Conservation (phyloP, 495 filamentous ascomycete genomes). For the Niebla homalea region DNA sequence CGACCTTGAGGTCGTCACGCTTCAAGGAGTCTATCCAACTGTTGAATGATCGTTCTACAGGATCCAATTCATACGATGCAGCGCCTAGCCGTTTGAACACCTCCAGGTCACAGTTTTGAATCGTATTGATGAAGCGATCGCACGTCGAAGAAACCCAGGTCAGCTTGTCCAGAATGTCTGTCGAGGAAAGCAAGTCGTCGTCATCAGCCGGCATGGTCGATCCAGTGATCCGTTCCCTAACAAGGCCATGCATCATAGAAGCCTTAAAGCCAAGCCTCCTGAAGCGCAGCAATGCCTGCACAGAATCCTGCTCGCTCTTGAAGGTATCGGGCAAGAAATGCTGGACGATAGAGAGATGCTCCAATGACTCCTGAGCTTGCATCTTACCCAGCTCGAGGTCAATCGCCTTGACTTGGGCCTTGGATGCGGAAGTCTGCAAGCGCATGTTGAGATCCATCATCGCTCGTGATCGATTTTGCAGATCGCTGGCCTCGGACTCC, state of each 20-base stretch:
- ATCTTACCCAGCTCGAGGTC: constrained; percentile 79
- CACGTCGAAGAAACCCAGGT: constrained; percentile 73
- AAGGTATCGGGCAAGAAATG: constrained; percentile 85
- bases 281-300: constrained; percentile 74
- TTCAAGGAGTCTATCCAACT: constrained; percentile 74
- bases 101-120: constrained; percentile 60
- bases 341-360: constrained; percentile 76
- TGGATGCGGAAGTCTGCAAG: constrained; percentile 74
- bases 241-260: constrained; percentile 58
- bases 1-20: constrained; percentile 75
- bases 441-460: constrained; percentile 97
- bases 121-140: constrained; percentile 66
- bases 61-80: constrained; percentile 78
- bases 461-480: constrained; percentile 69
- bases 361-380: constrained; percentile 76
- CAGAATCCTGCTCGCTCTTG: constrained; percentile 62
- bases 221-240: constrained; percentile 59
- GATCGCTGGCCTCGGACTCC: constrained; percentile 79
- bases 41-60: constrained; percentile 81
- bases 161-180: constrained; percentile 72
- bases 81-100: constrained; percentile 63
- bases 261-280: constrained; percentile 84
- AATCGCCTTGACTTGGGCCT: constrained; percentile 85
- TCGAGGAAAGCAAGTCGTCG: constrained; percentile 63
- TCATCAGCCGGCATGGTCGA: constrained; percentile 41